These are phyloP conservation scores for Fraxinus pennsylvanica DNA, from an alignment of 257 asterid species.

Conservation along the genomic window DNA sequence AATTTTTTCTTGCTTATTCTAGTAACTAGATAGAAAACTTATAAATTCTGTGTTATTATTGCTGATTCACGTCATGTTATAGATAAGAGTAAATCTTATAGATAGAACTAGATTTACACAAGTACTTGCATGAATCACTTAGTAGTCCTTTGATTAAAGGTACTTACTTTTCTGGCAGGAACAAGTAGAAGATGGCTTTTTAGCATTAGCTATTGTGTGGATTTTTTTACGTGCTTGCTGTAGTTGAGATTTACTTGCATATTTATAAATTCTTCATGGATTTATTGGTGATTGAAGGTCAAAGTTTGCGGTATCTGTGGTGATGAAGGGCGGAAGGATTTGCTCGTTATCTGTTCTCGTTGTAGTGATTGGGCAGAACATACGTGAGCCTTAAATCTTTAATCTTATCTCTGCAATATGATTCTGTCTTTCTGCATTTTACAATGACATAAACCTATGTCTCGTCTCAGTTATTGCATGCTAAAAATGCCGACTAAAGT, in stretches of 20 bases:
- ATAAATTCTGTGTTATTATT: no score
- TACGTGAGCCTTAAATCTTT: constrained; percentile 54
- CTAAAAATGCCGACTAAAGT: constrained; percentile 60
- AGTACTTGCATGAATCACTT: not conserved
- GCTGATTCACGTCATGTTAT: no score
- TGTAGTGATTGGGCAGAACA: constrained; percentile 98
- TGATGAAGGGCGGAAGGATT: constrained; percentile 87
- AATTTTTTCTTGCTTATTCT: constrained; percentile 12
- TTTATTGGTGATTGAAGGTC: constrained; percentile 45
- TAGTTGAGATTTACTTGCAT: not conserved
- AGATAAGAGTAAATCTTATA: not conserved
- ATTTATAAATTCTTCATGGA: not conserved
- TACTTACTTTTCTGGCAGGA: not conserved
- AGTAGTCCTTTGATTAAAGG: not conserved
- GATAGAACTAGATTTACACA: not conserved
- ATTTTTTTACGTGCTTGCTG: not conserved
- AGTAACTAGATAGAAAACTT: not conserved
- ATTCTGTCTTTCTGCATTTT: constrained; percentile 18
- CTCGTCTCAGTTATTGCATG: constrained; percentile 85
- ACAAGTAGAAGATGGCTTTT: not conserved
- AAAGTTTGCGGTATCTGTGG: constrained; percentile 98
- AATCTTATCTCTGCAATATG: not conserved
- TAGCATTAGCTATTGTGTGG: not conserved
- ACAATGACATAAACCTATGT: constrained; percentile 18
- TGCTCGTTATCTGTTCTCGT: constrained; percentile 80